phyloP scores from a whole-genome alignment of 257 asterid genomes.

The Lavandula angustifolia region DNA sequence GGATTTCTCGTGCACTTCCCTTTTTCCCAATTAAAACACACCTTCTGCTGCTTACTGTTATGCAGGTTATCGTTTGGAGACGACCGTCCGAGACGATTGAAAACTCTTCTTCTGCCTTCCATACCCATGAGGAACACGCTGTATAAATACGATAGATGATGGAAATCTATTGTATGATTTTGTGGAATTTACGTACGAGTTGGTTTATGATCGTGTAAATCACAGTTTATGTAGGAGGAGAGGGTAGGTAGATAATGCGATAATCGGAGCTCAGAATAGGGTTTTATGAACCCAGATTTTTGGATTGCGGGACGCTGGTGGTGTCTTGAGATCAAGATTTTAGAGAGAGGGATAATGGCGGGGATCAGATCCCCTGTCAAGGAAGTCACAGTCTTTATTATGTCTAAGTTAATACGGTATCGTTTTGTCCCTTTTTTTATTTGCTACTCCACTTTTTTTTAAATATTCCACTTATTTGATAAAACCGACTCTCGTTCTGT shows the following conservation, averaged over 20 bases:
- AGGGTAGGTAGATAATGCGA: background rate
- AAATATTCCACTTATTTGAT: too few relatives aligned
- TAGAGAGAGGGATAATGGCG: background rate
- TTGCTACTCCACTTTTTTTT: too few relatives aligned
- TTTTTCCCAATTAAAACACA: constrained; percentile 78
- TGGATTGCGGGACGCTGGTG: too few relatives aligned
- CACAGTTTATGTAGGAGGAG: background rate
- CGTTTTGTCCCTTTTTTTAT: too few relatives aligned
- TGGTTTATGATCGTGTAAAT: constrained; percentile 35
- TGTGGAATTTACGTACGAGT: constrained; percentile 11
- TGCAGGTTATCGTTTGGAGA: constrained; percentile 45
- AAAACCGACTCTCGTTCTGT: too few relatives aligned
- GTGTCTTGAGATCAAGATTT: constrained; percentile 9
- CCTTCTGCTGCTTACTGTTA: constrained; percentile 56
- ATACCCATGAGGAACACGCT: constrained; percentile 55
- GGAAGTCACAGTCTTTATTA: too few relatives aligned
- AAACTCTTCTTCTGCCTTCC: constrained; percentile 74
- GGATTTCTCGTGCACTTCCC: constrained; percentile 82
- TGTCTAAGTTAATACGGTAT: too few relatives aligned
- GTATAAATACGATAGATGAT: constrained; percentile 1
- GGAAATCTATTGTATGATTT: constrained; percentile 7
- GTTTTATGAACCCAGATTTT: constrained; percentile 41
- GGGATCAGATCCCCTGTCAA: too few relatives aligned
- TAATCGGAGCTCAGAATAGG: background rate
- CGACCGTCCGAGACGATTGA: constrained; percentile 63